These are phyloP conservation scores for Parathielavia hyrcaniae DNA, from an alignment of 495 filamentous ascomycete genomes.

Conservation along the genomic window DNA sequence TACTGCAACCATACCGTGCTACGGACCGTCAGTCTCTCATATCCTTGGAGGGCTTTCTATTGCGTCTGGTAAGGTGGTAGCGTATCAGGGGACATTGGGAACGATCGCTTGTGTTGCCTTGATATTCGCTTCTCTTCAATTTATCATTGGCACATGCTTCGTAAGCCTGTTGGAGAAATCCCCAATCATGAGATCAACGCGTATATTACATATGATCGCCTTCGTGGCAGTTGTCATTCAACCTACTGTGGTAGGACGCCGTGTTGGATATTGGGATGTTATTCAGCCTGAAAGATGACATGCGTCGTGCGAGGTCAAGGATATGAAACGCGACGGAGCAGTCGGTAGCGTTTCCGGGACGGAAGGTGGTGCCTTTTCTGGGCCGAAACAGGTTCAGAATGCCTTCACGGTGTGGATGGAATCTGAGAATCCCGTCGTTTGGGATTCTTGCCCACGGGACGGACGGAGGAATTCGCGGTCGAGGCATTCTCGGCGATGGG, in stretches of 20 bases:
- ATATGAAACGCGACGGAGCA: not conserved
- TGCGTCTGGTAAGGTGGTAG: too few species aligned
- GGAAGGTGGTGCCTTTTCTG: constrained; percentile 11
- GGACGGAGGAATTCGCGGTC: constrained; percentile 12
- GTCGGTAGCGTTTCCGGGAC: constrained; percentile 3
- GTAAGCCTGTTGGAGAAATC: too few species aligned
- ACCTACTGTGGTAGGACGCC: too few species aligned
- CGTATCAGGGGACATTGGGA: too few species aligned
- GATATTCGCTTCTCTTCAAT: too few species aligned
- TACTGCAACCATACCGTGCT: too few species aligned
- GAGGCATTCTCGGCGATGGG: not conserved
- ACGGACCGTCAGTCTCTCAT: too few species aligned
- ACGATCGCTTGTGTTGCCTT: too few species aligned
- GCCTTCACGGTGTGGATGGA: constrained; percentile 12
- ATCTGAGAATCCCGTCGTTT: constrained; percentile 12
- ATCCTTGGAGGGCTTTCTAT: too few species aligned
- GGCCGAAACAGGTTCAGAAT: not conserved
- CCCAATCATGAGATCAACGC: too few species aligned
- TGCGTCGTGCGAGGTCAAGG: not conserved
- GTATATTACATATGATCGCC: too few species aligned
- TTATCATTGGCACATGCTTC: too few species aligned
- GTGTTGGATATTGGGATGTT: constrained; percentile 10
- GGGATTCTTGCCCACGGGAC: not conserved
- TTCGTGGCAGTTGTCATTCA: not conserved
- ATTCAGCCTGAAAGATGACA: constrained; percentile 22